phyloP scores from a whole-genome alignment of 768 basidiomycete genomes.

The Rhodosporidiobolus odoratus region DNA sequence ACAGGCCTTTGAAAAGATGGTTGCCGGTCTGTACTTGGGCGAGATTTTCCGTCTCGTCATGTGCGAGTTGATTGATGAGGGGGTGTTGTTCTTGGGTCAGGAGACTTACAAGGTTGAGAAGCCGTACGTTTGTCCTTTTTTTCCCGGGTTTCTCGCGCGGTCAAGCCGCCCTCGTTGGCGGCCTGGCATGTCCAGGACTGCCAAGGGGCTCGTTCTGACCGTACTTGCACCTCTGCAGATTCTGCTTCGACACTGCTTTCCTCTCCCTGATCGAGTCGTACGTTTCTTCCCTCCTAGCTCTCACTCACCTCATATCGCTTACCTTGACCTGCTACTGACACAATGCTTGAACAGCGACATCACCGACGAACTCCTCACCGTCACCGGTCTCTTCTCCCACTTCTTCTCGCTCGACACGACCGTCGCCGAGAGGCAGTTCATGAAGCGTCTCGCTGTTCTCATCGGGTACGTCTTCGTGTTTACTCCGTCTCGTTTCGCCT shows the following conservation, averaged over 20 bases:
- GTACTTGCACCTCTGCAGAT: neutral
- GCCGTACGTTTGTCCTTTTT: slow-evolving; percentile 45
- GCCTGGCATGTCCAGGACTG: too few relatives aligned
- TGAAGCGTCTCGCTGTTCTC: slow-evolving; percentile 58
- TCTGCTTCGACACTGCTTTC: slow-evolving; percentile 93
- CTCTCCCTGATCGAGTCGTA: slow-evolving; percentile 93
- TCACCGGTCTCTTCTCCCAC: slow-evolving; percentile 93
- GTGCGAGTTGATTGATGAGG: slow-evolving; percentile 72
- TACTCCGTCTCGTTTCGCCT: neutral
- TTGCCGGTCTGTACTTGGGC: slow-evolving; percentile 54
- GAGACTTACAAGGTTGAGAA: slow-evolving; percentile 97
- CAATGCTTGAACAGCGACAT: slow-evolving; percentile 60
- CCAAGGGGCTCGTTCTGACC: neutral
- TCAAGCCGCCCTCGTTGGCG: too few relatives aligned
- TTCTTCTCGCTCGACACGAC: slow-evolving; percentile 97
- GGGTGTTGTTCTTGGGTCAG: slow-evolving; percentile 94
- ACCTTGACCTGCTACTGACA: neutral
- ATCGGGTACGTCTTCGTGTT: slow-evolving; percentile 12
- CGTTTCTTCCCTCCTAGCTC: slow-evolving; percentile 34
- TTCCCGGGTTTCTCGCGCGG: neutral
- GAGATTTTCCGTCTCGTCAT: slow-evolving; percentile 93
- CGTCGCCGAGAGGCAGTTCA: slow-evolving; percentile 91
- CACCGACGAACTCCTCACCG: slow-evolving; percentile 92
- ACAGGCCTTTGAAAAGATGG: slow-evolving; percentile 70
- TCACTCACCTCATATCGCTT: neutral